Base-by-base conservation (phyloP, 2,329 filamentous ascomycete genomes). In the Cladosporium cucumerinum region DNA sequence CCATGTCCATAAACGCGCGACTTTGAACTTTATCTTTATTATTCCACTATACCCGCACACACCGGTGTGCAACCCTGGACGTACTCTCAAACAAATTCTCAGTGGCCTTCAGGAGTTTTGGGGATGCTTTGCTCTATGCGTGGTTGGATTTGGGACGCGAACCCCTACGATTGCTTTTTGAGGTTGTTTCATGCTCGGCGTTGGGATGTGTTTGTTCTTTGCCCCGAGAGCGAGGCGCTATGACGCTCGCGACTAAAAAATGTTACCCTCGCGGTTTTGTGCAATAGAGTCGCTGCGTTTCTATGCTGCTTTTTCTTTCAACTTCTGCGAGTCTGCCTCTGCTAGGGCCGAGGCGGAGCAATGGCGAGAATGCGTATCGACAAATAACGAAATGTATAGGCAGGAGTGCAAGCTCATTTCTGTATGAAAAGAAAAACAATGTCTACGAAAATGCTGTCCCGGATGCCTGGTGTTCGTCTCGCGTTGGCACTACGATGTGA, bases 31-130 rank as follows among this genome's bases (percentile, higher is more conserved):
- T 26, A 58, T 58, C 23, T 43, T 58, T 58, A 21, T 46, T 58
- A 58, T 58, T 58, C 39, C 55, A 58, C 36, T 58, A 58, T 58
- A 58, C 55, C 55, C 55, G 55, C 55, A 46, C 55, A 46, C 34
- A 58, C 23, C 14, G 16, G 26, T n/a, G 55, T 58, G 55, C 55
- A 58, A 58, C 46, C 55, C 55, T 58, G 55, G 55, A 58, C 55
- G 32, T 58, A 58, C 55, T 58, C 55, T 58, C 36, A 58, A 39
- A 58, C 32, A 58, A 26, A 58, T 58, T 46, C 36, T 36, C 55
- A 28, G 34, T 36, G 30, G 54, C 28, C 32, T 39, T 58, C 26
- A 5, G 55, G 55, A 39, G 55, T 58, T 58, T 23, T 58, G 14
- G 55, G 23, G 14, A 23, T 25, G 11, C 36, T 26, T 51, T 52